Evolutionary conservation across 2,329 filamentous ascomycete genomes (phyloP), one percentile per base, ranked within the genome.

Genomic region (Cytospora piceicola): DNA sequence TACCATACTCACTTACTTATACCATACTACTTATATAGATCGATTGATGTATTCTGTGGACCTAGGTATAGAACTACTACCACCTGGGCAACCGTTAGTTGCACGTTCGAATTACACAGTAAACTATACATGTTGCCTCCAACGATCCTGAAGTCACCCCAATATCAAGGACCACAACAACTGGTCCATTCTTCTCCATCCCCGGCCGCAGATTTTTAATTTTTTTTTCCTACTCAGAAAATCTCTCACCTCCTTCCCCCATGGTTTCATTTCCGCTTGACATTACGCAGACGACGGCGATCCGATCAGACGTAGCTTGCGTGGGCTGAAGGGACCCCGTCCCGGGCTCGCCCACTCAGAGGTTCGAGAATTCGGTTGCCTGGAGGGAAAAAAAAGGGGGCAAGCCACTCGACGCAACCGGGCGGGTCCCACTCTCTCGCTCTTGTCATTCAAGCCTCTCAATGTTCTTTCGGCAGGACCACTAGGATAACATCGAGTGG

Each of bases 311-410:
- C n/a, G 46, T 49, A 49, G 46, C n/a, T 49, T 49, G 46, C 12
- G 46, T 22, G 46, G 36, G 30, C 51, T 42, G 42, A 36, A 24
- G 27, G 27, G 27, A 46, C 39, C 32, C 49, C 17, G 15, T 34
- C 32, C 22, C 49, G 11, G 42, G 5, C 1, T 4, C 54, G 53
- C 34, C 61, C 61, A 63, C 22, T 63, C 61, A 57, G 53, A 55
- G 61, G n/a, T 14, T 55, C 53, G 39, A 63, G 53, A 63, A 63
- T 63, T 57, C 61, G 55, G 61, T 57, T 63, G 61, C 61, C 61
- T 63, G 30, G 61, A n/a, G n/a, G n/a, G n/a, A n/a, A n/a, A 55
- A 54, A 42, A 39, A 24, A 29, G 59, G 53, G 46, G 30, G 54
- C 61, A 63, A 36, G 53, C 53, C 53, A 63, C 53, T 27, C 49